Base-by-base conservation (phyloP, 2,329 filamentous ascomycete genomes). In the Sporothrix phasma region DNA sequence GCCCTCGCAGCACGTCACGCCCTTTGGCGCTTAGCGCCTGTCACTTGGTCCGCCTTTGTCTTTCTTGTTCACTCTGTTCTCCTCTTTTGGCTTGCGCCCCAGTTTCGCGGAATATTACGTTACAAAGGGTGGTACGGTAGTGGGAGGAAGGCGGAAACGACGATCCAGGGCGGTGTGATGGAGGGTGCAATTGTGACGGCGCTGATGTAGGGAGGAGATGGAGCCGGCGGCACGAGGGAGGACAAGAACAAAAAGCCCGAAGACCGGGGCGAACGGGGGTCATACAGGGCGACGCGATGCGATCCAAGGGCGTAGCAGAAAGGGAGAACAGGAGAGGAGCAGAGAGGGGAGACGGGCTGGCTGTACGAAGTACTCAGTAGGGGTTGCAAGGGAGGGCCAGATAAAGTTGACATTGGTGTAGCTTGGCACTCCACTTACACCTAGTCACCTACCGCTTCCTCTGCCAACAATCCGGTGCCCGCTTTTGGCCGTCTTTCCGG, bases 141-240 rank as follows among this genome's bases (percentile, higher is more conserved):
- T 58, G 6, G 2, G 22, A 43, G 54, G 54, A 58, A 58, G 43
- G 54, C 54, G 39, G 54, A 59, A 59, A 45, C 54, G 54, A 59
- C 22, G 54, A 59, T 59, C 34, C n/a, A 45, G 54, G 54, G 53
- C n/a, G n/a, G n/a, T 2, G 10, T 3, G 29, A 6, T 54, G 29
- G 19, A 11, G n/a, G n/a, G n/a, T n/a, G n/a, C n/a, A n/a, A n/a
- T n/a, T 39, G n/a, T 24, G 34, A 26, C 31, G 34, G 34, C 31
- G 53, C 3, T n/a, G 45, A 22, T 10, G 53, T 41, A 56, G 53
- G 53, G 53, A 56, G 53, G 15, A 41, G 19, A 41, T 10, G 17
- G 22, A 29, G 29, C 22, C 37, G 37, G 43, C 43, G 37, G 37
- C 37, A 29, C 29, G 37, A 53, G 49, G 49, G 49, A 34, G 26